Base-by-base conservation (phyloP, 176 grass and related monocot species). In the Musa beccarii region DNA sequence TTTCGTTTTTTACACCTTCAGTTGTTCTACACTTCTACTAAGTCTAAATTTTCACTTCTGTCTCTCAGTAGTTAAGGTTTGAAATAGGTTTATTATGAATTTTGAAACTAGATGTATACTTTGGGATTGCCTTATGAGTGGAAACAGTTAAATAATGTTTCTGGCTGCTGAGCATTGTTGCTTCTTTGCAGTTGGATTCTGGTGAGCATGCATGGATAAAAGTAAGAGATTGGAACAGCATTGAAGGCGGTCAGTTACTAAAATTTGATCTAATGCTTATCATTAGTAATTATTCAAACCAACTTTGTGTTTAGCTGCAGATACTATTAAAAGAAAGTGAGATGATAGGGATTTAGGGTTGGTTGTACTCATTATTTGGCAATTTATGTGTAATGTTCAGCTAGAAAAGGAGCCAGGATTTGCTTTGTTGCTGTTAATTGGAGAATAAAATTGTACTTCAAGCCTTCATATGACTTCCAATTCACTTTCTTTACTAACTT, bases 161-260 rank as follows among this genome's bases (percentile, higher is more conserved):
- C 72, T 84, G 51, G 53, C 34, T 49, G 52, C 63, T 78, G 49
- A 87, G 49, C 0, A 62, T 25, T 55, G 10, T 19, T 77, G 25
- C 22, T 66, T 70, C 22, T 86, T 26, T 84, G 72, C 88, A 99
- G 91, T 84, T 83, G 66, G 88, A 94, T 63, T 94, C 88, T 77
- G 91, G 88, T 1, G 67, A 86, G 77, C 79, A 87, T 64, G 84
- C 56, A 29, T 99, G 95, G 95, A 72, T 83, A 22, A 99, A 99
- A 89, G 91, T 99, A 80, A 62, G 53, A 50, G 77, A 87, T 12
- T 99, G 95, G 95, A 82, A 76, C 20, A 86, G 43, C 80, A 86
- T 94, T 77, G 29, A 81, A 89, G 82, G 81, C 56, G 88, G 95
- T 99, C 83, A 84, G 53, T 65, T 34, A 50, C 53, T 56, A 56